phyloP scores from a whole-genome alignment of 1,284 basidiomycete genomes.

The Apiotrichum veenhuisii region DNA sequence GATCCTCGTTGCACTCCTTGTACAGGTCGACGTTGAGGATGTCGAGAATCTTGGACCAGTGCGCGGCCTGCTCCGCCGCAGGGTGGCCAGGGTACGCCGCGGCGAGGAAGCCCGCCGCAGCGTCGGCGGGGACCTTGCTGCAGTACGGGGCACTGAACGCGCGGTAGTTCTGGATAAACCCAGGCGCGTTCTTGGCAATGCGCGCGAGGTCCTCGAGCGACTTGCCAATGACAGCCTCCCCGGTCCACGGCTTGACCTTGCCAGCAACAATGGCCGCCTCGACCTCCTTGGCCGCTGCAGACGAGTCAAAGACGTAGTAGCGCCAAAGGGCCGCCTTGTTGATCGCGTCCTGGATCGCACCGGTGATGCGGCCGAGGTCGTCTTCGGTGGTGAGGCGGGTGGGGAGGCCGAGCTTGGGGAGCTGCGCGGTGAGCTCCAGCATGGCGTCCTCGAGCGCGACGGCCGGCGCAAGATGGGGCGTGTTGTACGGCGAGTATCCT shows the following conservation, averaged over 20 bases:
- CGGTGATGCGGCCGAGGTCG: conserved; percentile 66
- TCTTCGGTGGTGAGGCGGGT: conserved; percentile 56
- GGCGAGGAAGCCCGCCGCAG: conserved; percentile 64
- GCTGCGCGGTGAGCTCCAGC: conserved; percentile 67
- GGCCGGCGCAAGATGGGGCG: conserved; percentile 81
- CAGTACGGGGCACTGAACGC: conserved; percentile 64
- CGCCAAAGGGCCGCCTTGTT: conserved; percentile 76
- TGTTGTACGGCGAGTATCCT: conserved; percentile 85
- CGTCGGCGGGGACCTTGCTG: conserved; percentile 62
- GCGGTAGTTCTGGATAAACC: conserved; percentile 60
- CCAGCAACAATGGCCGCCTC: conserved; percentile 54
- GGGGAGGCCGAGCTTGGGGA: conserved; percentile 67
- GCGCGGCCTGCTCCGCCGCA: conserved; percentile 55
- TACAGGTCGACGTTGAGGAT: conserved; percentile 84
- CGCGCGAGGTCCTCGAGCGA: conserved; percentile 65
- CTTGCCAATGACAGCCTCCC: conserved; percentile 45
- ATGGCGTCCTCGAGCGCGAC: conserved; percentile 82
- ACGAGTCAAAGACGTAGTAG: conserved; percentile 79
- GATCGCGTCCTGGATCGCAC: conserved; percentile 61
- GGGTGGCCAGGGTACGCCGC: conserved; percentile 55
- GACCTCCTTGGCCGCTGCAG: conserved; percentile 46
- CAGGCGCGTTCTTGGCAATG: conserved; percentile 55
- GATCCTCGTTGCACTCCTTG: conserved; percentile 76
- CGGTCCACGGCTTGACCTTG: conserved; percentile 55
- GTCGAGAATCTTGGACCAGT: conserved; percentile 74